Percentiles rank a stretch among this genome's conserved stretches.
These are phyloP conservation scores for Cladobotryum mycophilum DNA, from an alignment of 2,329 filamentous ascomycete genomes.

Conservation along the genomic window DNA sequence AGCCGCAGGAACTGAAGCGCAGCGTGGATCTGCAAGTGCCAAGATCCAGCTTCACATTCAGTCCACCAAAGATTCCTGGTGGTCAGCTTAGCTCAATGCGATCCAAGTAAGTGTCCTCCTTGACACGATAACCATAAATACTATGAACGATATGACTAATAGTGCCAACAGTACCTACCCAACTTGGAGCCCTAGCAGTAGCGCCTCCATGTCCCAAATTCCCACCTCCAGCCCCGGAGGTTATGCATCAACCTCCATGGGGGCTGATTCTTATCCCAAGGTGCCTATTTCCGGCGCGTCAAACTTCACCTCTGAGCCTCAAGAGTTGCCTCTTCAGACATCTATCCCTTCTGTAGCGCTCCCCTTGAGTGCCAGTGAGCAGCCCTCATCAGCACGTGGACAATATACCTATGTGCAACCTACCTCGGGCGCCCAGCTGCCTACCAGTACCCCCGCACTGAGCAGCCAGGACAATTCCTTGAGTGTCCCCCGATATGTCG, in stretches of 20 bases:
- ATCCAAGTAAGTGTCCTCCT: conserved; percentile 45
- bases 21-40: conserved; percentile 49
- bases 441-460: conserved; percentile 32
- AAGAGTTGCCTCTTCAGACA: conserved; percentile 48
- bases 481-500: conserved; percentile 52
- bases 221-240: conserved; percentile 38
- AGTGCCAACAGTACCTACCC: conserved; percentile 45
- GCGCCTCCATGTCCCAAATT: conserved; percentile 43
- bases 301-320: conserved; percentile 44
- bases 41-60: conserved; percentile 53
- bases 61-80: conserved; percentile 48
- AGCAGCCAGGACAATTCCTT: conserved; percentile 38
- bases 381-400: conserved; percentile 40
- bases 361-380: conserved; percentile 43
- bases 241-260: conserved; percentile 47
- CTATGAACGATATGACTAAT: conserved; percentile 19
- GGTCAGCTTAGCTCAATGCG: conserved; percentile 48
- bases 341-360: conserved; percentile 50
- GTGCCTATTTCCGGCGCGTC: conserved; percentile 43
- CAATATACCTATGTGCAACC: conserved; percentile 51
- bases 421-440: conserved; percentile 44
- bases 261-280: conserved; percentile 47
- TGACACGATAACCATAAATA: background rate
- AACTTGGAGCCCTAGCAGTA: conserved; percentile 44
- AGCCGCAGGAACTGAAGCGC: conserved; percentile 49